Evolutionary conservation across 2,329 filamentous ascomycete genomes (phyloP).

Genomic region (Sphaerostilbella broomeana): DNA sequence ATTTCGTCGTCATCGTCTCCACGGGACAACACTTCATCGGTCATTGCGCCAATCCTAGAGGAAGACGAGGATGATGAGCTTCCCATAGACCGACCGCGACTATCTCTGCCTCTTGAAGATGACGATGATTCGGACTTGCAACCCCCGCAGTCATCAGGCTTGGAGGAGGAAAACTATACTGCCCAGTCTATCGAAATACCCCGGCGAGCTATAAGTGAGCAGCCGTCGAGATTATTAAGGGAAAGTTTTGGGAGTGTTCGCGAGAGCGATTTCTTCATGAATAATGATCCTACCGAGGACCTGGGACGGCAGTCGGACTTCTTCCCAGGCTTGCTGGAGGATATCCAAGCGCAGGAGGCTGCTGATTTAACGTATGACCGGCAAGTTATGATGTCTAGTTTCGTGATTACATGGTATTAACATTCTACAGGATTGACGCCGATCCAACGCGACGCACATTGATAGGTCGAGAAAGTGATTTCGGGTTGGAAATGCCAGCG

Average conservation of each 20-base stretch:
- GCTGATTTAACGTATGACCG: constrained; percentile 39
- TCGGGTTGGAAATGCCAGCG: constrained; percentile 44
- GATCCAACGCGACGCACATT: constrained; percentile 36
- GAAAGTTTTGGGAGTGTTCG: constrained; percentile 48
- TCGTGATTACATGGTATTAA: constrained; percentile 9
- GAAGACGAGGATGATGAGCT: constrained; percentile 47
- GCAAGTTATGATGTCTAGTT: constrained; percentile 23
- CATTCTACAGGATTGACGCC: constrained; percentile 29
- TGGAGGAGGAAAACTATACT: constrained; percentile 56
- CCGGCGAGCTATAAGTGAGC: constrained; percentile 43
- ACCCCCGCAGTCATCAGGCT: constrained; percentile 46
- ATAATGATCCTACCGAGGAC: constrained; percentile 33
- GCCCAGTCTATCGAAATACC: constrained; percentile 54
- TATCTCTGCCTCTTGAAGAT: constrained; percentile 49
- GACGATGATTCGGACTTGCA: constrained; percentile 46
- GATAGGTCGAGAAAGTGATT: constrained; percentile 42
- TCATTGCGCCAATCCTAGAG: constrained; percentile 26
- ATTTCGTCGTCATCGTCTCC: constrained; percentile 42
- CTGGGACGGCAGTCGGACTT: constrained; percentile 44
- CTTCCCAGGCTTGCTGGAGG: constrained; percentile 42
- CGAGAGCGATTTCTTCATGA: constrained; percentile 48
- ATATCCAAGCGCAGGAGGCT: constrained; percentile 33
- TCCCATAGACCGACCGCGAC: constrained; percentile 43
- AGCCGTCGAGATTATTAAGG: constrained; percentile 41
- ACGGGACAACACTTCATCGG: constrained; percentile 22